A percentile compares a stretch with the other conserved stretches of the same genome.
These are phyloP conservation scores for Carex kokanica DNA, from an alignment of 176 grass and related monocot species.

Conservation along the genomic window DNA sequence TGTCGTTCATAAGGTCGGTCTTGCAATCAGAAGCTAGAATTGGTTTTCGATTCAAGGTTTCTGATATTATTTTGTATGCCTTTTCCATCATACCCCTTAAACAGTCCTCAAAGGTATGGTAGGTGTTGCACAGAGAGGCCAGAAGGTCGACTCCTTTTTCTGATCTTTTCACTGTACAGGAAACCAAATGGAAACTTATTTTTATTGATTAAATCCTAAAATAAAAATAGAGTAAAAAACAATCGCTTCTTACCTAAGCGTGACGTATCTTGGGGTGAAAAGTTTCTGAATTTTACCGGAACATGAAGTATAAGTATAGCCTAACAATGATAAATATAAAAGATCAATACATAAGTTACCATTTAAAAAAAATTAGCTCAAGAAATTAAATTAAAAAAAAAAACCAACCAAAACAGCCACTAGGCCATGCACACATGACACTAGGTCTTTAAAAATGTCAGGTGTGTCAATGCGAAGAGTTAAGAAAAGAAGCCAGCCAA, in stretches of 20 bases:
- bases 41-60: constrained; percentile 54
- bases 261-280: constrained; percentile 67
- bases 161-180: constrained; percentile 66
- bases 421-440: constrained; percentile 82
- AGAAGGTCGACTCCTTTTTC: constrained; percentile 65
- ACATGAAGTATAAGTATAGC: constrained; percentile 90
- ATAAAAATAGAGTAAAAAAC: constrained; percentile 26
- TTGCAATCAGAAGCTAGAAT: constrained; percentile 55
- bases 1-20: constrained; percentile 54
- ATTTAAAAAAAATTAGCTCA: neutral
- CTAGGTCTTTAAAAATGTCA: constrained; percentile 67
- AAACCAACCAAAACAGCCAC: constrained; percentile 76
- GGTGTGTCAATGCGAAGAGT: constrained; percentile 58
- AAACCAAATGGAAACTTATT: constrained; percentile 26
- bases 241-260: constrained; percentile 56
- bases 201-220: constrained; percentile 26
- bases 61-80: constrained; percentile 49
- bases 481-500: constrained; percentile 92
- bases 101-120: constrained; percentile 80
- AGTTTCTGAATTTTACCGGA: constrained; percentile 60
- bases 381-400: constrained; percentile 25
- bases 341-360: constrained; percentile 2
- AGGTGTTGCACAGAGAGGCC: constrained; percentile 74
- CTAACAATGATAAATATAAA: constrained; percentile 40
- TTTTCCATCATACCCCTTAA: constrained; percentile 70